A percentile compares a stretch with the other conserved stretches of the same genome.
phyloP scores from a whole-genome alignment of 179 eudicot species.

The Heliamphora pulchella region DNA sequence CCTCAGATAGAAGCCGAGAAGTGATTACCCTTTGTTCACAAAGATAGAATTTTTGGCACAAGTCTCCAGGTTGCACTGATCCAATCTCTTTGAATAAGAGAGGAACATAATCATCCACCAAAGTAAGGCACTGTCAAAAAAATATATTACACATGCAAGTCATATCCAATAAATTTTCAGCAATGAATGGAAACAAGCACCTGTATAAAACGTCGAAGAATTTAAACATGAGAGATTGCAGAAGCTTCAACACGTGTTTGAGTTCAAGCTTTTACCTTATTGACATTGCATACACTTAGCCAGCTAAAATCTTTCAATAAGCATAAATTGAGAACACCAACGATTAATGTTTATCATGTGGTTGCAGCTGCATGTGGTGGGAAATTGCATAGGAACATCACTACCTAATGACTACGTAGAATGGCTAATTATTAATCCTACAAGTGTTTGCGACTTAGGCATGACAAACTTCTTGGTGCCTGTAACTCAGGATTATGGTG shows the following conservation, averaged over 20 bases:
- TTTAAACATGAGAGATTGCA: not conserved
- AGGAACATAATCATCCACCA: slow-evolving; percentile 76
- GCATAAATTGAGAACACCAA: not conserved
- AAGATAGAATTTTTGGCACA: slow-evolving; percentile 52
- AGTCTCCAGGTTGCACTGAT: slow-evolving; percentile 44
- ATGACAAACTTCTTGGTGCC: not conserved
- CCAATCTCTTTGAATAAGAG: slow-evolving; percentile 58
- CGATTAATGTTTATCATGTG: not conserved
- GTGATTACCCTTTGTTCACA: slow-evolving; percentile 33
- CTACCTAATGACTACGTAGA: not conserved
- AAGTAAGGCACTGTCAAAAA: slow-evolving; percentile 44
- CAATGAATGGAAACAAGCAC: not conserved
- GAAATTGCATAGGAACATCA: not conserved
- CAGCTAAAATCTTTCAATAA: not conserved
- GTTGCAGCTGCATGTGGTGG: not conserved
- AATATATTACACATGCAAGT: not conserved
- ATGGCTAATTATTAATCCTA: not conserved
- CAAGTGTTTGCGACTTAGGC: not conserved
- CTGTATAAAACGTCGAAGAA: not conserved
- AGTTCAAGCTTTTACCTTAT: slow-evolving; percentile 1
- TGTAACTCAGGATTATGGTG: not conserved
- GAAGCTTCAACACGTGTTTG: not conserved
- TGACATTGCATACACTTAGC: not conserved
- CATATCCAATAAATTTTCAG: not conserved
- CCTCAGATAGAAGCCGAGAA: slow-evolving; percentile 23